Base-by-base conservation (phyloP, 768 basidiomycete species). In the Lactarius indigo region DNA sequence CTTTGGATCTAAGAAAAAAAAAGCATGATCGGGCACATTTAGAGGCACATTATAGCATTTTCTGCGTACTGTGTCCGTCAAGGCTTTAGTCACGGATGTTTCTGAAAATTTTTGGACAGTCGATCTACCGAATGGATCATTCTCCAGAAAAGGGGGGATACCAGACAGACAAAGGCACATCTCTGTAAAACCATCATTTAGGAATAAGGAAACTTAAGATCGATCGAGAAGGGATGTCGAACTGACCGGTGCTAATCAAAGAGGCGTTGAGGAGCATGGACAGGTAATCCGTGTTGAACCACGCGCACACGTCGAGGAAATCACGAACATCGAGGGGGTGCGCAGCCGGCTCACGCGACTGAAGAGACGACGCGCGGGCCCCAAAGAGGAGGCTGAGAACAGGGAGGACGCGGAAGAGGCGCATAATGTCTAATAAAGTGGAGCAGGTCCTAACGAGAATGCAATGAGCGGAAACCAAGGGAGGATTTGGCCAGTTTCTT, bases 131-230 rank as follows among this genome's bases (percentile, higher is more conserved):
- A 78, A 56, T 0, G 68, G 8, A 59, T 81, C 77, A 6, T 76
- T 74, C 7, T 72, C 30, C 3, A 83, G 58, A 68, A 81, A 79
- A 30, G 60, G 61, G 0, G 78, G 76, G 35, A 84, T 63, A 8
- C 62, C 74, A 13, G 82, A 80, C 17, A 80, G 33, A 66, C 84
- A 85, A 39, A 83, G 69, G 57, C 84, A 85, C 2, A 76, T 70
- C 47, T 77, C 82, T 83, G 68, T 61, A 3, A n/a, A n/a, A 13
- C 15, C 41, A 33, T 52, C 0, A 6, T 23, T 58, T 41, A 31
- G n/a, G 18, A 30, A 58, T 50, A 52, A 42, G 31, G 20, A 33
- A 30, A 6, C 23, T 26, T 17, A 12, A 44, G 18, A 23, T 23
- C 3, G 17, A 33, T 63, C 39, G 47, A 13, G 13, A 73, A n/a